Percentiles rank a stretch among this genome's conserved stretches.
Evolutionary conservation across 345 rosid species (phyloP).

Genomic region (Citrus sp.): DNA sequence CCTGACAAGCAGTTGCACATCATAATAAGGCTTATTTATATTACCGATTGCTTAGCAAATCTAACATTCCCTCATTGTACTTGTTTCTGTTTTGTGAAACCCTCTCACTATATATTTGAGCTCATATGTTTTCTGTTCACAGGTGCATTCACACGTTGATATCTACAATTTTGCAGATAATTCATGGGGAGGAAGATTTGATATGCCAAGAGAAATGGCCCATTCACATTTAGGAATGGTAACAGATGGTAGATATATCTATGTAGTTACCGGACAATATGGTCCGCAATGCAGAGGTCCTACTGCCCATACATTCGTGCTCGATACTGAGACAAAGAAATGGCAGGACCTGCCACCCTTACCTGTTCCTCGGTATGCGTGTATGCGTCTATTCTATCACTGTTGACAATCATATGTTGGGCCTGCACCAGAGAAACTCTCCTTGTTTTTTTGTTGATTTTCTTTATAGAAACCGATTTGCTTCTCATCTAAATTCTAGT

Average conservation of each 20-base stretch:
- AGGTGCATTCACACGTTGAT: conserved; percentile 97
- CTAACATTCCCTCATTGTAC: neutral
- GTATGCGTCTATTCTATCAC: conserved; percentile 5
- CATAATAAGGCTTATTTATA: neutral
- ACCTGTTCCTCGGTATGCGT: conserved; percentile 82
- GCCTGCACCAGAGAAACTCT: neutral
- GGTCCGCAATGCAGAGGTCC: conserved; percentile 98
- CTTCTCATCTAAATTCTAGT: neutral
- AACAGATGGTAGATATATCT: conserved; percentile 85
- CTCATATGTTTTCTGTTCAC: conserved; percentile 5
- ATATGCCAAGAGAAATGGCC: conserved; percentile 99
- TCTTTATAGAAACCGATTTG: neutral
- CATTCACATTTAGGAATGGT: conserved; percentile 99
- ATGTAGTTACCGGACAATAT: conserved; percentile 79
- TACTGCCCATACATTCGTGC: conserved; percentile 73
- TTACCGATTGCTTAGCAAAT: neutral
- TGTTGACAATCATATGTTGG: neutral
- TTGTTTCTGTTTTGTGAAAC: neutral
- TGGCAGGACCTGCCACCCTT: conserved; percentile 71
- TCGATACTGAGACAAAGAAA: conserved; percentile 78
- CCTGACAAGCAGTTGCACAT: neutral
- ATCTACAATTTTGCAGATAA: conserved; percentile 76
- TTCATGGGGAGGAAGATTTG: conserved; percentile 86
- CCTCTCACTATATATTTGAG: conserved; percentile 1
- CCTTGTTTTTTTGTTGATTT: neutral